Evolutionary conservation across 768 basidiomycete species (phyloP), one percentile per base, ranked within the genome.

Genomic region (Dendrothele bispora): DNA sequence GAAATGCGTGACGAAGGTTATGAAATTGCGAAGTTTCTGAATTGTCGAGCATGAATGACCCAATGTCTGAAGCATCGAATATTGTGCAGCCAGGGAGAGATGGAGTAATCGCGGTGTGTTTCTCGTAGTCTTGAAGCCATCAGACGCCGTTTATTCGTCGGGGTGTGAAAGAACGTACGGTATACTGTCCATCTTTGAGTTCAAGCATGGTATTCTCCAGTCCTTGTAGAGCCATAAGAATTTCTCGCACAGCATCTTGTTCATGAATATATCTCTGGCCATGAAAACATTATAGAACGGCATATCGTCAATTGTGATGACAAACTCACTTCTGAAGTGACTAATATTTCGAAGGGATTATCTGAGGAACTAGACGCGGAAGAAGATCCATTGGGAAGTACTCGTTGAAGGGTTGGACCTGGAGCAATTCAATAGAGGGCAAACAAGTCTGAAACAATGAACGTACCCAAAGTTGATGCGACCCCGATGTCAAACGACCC

Each of bases 221-320:
- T 0, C 91, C 90, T 72, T 91, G 88, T 4, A 91, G 66, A 25
- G 79, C 79, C 62, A 89, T 85, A 11, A 91, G 69, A 3, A 90
- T 70, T 56, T 93, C 91, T 3, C 90, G 78, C 5, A 90, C 84
- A 30, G 84, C 82, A 53, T 91, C 84, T 41, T 82, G 75, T 64
- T 92, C 91, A 43, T 81, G 63, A 21, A 91, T 86, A 51, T 85
- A 85, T 62, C 62, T 79, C 86, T 90, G 55, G 11, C 20, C 12
- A 18, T 11, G n/a, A n/a, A n/a, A n/a, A 12, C 4, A 50, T 32
- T 24, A 15, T 14, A 3, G 2, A 30, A 32, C 21, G 38, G 21
- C 24, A 25, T 20, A 26, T 8, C 15, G 21, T n/a, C n/a, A n/a
- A n/a, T n/a, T n/a, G n/a, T n/a, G 8, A 26, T 48, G 6, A 39